phyloP scores from a whole-genome alignment of 257 asterid species.

The Scutellaria galericulata region DNA sequence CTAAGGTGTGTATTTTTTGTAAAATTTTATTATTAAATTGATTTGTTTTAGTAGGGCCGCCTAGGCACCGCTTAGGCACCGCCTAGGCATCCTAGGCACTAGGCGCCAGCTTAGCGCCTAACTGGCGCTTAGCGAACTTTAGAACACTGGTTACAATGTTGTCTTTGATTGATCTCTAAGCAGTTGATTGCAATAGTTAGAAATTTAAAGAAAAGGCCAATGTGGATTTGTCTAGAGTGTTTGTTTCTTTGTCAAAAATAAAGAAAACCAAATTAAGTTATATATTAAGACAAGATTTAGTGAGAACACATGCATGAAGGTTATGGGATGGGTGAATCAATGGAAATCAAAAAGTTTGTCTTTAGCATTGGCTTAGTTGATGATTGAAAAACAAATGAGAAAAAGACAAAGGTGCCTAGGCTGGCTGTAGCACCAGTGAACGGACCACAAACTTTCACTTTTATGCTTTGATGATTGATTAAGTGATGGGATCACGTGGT shows the following conservation, averaged over 20 bases:
- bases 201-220: not conserved
- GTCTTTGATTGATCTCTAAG: too few relatives aligned
- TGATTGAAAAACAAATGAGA: slow-evolving; percentile 17
- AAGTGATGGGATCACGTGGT: slow-evolving; percentile 35
- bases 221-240: not conserved
- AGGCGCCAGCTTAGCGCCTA: too few relatives aligned
- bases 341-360: slow-evolving; percentile 18
- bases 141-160: too few relatives aligned
- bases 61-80: too few relatives aligned
- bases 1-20: too few relatives aligned
- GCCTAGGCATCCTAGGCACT: too few relatives aligned
- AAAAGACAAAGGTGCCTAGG: not conserved
- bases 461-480: slow-evolving; percentile 17
- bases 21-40: too few relatives aligned
- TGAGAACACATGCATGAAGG: not conserved
- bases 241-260: not conserved
- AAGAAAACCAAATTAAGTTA: not conserved
- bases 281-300: not conserved
- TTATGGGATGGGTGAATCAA: slow-evolving; percentile 19
- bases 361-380: not conserved
- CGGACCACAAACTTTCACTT: slow-evolving; percentile 15
- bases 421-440: not conserved
- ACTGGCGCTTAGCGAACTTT: too few relatives aligned
- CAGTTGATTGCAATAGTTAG: too few relatives aligned
- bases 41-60: too few relatives aligned